Percentiles rank a stretch among this genome's conserved stretches.
These are phyloP conservation scores for Boletellus ananiceps DNA, from an alignment of 768 basidiomycete species.

Conservation along the genomic window DNA sequence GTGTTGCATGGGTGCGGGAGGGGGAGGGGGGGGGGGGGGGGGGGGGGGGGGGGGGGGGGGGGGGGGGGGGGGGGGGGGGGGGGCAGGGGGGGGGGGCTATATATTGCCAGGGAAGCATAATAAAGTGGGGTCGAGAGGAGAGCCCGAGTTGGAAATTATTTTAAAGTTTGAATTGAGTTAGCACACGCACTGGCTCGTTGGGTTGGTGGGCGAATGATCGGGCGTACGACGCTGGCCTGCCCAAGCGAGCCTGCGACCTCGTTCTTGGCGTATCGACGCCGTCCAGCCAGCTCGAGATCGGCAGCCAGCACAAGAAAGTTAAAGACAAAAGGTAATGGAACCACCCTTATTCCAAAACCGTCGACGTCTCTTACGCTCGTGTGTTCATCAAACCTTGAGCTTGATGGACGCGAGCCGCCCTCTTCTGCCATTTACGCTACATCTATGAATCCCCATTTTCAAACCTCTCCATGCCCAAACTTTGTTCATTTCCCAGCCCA, in stretches of 20 bases:
- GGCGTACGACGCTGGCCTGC: not conserved
- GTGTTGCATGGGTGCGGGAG: conserved; percentile 52
- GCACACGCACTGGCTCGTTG: conserved; percentile 14
- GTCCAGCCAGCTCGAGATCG: conserved; percentile 13
- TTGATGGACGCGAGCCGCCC: conserved; percentile 16
- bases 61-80: not conserved
- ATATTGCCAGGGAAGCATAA: conserved; percentile 28
- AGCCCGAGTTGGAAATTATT: conserved; percentile 29
- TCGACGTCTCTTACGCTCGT: not conserved
- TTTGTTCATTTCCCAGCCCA: too few relatives aligned
- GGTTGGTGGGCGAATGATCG: conserved; percentile 20
- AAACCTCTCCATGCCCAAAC: too few relatives aligned
- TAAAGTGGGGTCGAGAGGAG: too few relatives aligned
- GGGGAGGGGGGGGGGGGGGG: not conserved
- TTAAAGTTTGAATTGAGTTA: conserved; percentile 60
- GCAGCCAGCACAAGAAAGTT: conserved; percentile 13
- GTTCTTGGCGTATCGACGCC: too few relatives aligned
- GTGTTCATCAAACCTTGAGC: conserved; percentile 23
- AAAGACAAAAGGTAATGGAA: conserved; percentile 19
- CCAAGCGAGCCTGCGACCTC: too few relatives aligned
- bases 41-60: too few relatives aligned
- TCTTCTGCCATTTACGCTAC: not conserved
- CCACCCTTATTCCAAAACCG: conserved; percentile 2
- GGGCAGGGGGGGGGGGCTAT: conserved; percentile 26
- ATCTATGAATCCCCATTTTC: too few relatives aligned